Percentiles rank a stretch among this genome's conserved stretches.
Evolutionary conservation across 768 basidiomycete species (phyloP).

Genomic region (Sarcomyxa edulis): DNA sequence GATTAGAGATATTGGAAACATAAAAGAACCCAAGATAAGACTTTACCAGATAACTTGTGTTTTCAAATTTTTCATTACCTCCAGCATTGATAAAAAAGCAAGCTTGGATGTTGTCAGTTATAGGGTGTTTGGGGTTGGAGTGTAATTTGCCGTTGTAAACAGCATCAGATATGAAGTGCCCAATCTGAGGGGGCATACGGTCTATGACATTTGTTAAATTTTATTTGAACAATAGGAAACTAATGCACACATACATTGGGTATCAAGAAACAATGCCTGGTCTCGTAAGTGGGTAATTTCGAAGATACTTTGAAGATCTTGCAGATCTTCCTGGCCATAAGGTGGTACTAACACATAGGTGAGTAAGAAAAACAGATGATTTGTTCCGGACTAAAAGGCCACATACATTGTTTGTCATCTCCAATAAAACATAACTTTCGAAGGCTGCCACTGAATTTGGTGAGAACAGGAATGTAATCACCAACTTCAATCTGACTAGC

Average conservation of each 20-base stretch:
- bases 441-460: slow-evolving; percentile 28
- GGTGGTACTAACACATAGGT: slow-evolving; percentile 60
- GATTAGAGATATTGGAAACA: slow-evolving; percentile 6
- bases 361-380: slow-evolving; percentile 2
- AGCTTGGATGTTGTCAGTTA: slow-evolving; percentile 37
- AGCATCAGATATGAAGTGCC: slow-evolving; percentile 60
- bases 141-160: slow-evolving; percentile 61
- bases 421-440: slow-evolving; percentile 60
- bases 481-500: slow-evolving; percentile 58
- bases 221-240: slow-evolving; percentile 4
- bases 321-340: slow-evolving; percentile 65
- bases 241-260: slow-evolving; percentile 54
- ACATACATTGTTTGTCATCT: slow-evolving; percentile 61
- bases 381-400: too few species aligned
- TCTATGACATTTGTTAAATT: slow-evolving; percentile 36
- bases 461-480: slow-evolving; percentile 38
- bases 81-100: slow-evolving; percentile 63
- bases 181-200: slow-evolving; percentile 81
- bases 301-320: slow-evolving; percentile 70
- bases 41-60: slow-evolving; percentile 9
- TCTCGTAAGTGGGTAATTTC: slow-evolving; percentile 58
- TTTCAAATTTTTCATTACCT: slow-evolving; percentile 24
- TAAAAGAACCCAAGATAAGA: slow-evolving; percentile 20
- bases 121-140: slow-evolving; percentile 45
- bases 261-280: slow-evolving; percentile 54